A percentile compares a stretch with the other conserved stretches of the same genome.
Evolutionary conservation across 805 yeast genomes (phyloP).

Genomic region (Suhomyces pyralidae): DNA sequence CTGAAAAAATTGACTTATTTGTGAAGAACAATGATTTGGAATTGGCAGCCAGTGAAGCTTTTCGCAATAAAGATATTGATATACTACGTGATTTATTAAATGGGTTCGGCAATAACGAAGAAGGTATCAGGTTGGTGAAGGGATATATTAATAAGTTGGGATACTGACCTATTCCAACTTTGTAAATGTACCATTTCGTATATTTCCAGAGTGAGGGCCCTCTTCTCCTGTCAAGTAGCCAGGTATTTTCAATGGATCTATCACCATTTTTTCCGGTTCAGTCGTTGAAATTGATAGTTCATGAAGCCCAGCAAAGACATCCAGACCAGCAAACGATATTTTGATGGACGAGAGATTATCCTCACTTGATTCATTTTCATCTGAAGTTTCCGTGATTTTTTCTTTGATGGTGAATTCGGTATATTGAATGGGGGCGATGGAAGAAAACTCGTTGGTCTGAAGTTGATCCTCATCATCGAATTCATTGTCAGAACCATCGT

Average conservation of each 20-base stretch:
- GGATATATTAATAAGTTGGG: conserved; percentile 26
- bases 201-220: conserved; percentile 48
- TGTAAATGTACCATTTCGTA: conserved; percentile 5
- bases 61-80: conserved; percentile 40
- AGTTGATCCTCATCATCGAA: conserved; percentile 15
- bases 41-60: conserved; percentile 51
- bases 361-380: conserved; percentile 4
- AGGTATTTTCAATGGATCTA: conserved; percentile 60
- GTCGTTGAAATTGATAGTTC: conserved; percentile 47
- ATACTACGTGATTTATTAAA: conserved; percentile 16
- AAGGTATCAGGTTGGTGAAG: conserved; percentile 13
- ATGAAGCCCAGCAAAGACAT: conserved; percentile 76
- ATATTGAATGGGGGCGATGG: conserved; percentile 57
- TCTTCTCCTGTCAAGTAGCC: conserved; percentile 80
- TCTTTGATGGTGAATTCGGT: conserved; percentile 45
- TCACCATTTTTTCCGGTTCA: conserved; percentile 30
- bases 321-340: conserved; percentile 56
- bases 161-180: conserved; percentile 10
- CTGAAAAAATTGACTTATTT: conserved; percentile 49
- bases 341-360: conserved; percentile 21
- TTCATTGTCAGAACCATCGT: conserved; percentile 12
- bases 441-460: conserved; percentile 40
- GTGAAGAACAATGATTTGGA: conserved; percentile 50
- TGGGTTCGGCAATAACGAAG: conserved; percentile 18
- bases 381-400: conserved; percentile 8